Evolutionary conservation across 202 grass and related monocot species (phyloP), one percentile per base, ranked within the genome.

Genomic region (Musa balbisiana): DNA sequence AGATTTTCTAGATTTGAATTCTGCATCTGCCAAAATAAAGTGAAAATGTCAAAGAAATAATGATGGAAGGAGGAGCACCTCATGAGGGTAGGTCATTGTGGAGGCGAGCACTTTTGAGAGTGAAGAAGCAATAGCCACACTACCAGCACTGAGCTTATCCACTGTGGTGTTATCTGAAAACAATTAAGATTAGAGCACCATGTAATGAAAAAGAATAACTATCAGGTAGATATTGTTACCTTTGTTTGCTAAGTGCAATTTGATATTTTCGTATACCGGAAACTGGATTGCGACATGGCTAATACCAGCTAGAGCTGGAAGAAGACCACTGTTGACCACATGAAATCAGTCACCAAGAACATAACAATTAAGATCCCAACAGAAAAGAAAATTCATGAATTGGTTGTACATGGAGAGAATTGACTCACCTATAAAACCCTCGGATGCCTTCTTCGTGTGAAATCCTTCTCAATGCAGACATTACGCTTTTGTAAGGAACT

Each of bases 41-140:
- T 43, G 33, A 6, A 43, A 43, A 43, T 43, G 33, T 43, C 33
- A 43, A 43, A 43, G 33, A 43, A 43, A 43, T 43, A 43, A 43
- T 43, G 33, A 43, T 6, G 33, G 33, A 43, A 43, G 29, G 15
- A 17, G 15, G 8, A 49, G 16, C 60, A 75, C 73, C 73, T 75
- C 73, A 62, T 75, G 73, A 75, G 73, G 73, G 60, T 75, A 75
- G 11, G 73, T 75, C 73, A 75, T 75, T 49, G 72, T 74, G 54
- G 72, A 59, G 15, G 53, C 53, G 11, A 74, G 72, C 10, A 74
- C 55, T n/a, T 74, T 59, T 33, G 72, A 74, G 10, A 74, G 53
- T 3, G 73, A 75, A 58, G 72, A 74, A 74, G 53, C 72, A 74
- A 74, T 74, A 26, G 53, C 72, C 9, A 74, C 72, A 43, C 29